Conservation (phyloP, 148 eudicot genomes). For the Silene latifolia region DNA sequence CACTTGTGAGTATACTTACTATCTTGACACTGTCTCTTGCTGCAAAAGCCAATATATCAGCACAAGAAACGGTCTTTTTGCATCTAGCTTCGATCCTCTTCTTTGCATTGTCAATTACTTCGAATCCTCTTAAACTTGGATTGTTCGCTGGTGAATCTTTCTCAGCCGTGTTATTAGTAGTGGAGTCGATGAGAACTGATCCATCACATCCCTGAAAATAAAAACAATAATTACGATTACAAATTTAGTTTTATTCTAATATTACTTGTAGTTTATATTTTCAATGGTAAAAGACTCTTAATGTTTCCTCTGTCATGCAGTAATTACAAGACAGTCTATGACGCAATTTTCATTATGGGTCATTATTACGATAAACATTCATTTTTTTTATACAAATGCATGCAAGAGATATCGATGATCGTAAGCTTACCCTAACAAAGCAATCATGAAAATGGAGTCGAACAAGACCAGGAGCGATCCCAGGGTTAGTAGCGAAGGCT, state of each 20-base stretch:
- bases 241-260: background rate
- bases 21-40: constrained; percentile 64
- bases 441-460: constrained; percentile 68
- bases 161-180: constrained; percentile 59
- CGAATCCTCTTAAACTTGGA: constrained; percentile 62
- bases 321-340: no score
- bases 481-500: constrained; percentile 26
- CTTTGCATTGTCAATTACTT: constrained; percentile 69
- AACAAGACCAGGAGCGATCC: constrained; percentile 56
- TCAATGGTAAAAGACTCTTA: no score
- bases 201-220: constrained; percentile 69
- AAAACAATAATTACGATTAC: background rate
- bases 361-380: no score
- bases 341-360: no score
- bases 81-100: constrained; percentile 53
- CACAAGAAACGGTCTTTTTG: constrained; percentile 59
- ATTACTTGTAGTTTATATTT: no score
- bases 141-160: constrained; percentile 62
- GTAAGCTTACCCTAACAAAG: constrained; percentile 48
- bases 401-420: background rate
- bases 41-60: constrained; percentile 85
- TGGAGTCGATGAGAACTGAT: constrained; percentile 75
- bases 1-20: constrained; percentile 30
- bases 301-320: no score
- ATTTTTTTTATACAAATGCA: background rate